These are phyloP conservation scores for Zygosaccharomyces sapae DNA, from an alignment of 1,139 yeast species.

Conservation along the genomic window DNA sequence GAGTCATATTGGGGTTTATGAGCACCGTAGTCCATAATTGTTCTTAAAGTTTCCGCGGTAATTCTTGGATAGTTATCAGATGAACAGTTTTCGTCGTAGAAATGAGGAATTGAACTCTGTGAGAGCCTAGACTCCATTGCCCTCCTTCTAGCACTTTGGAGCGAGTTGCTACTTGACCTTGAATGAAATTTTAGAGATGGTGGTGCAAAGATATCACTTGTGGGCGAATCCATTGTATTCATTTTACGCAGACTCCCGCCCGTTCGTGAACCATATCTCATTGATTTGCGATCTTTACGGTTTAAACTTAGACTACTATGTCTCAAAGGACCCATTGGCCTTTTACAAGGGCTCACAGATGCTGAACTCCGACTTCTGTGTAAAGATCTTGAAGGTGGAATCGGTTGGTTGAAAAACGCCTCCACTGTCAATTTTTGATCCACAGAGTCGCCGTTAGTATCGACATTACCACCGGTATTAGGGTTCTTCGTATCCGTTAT, in stretches of 20 bases:
- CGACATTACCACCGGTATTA: background rate
- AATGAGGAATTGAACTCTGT: conserved; percentile 18
- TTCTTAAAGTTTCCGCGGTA: conserved; percentile 57
- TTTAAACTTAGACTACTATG: conserved; percentile 1
- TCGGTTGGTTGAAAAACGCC: background rate
- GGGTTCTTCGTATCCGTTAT: background rate
- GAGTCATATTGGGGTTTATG: conserved; percentile 55
- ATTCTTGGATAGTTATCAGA: conserved; percentile 75
- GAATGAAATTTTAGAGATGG: conserved; percentile 1
- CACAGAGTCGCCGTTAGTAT: background rate
- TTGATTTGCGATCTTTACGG: conserved; percentile 11
- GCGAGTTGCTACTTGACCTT: background rate
- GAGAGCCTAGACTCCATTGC: conserved; percentile 17
- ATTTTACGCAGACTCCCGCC: conserved; percentile 8
- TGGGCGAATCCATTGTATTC: conserved; percentile 10
- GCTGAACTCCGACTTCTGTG: background rate
- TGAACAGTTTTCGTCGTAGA: conserved; percentile 26
- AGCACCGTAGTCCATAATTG: conserved; percentile 53
- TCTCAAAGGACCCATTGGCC: conserved; percentile 1
- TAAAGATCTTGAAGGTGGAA: background rate
- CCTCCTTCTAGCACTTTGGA: background rate
- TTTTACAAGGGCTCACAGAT: conserved; percentile 2
- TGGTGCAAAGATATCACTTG: conserved; percentile 2
- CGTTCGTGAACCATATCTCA: conserved; percentile 9
- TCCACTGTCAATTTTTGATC: background rate